Percentiles rank a stretch among this genome's conserved stretches.
Conservation (phyloP, 805 yeast genomes). For the Candida andamanensis region DNA sequence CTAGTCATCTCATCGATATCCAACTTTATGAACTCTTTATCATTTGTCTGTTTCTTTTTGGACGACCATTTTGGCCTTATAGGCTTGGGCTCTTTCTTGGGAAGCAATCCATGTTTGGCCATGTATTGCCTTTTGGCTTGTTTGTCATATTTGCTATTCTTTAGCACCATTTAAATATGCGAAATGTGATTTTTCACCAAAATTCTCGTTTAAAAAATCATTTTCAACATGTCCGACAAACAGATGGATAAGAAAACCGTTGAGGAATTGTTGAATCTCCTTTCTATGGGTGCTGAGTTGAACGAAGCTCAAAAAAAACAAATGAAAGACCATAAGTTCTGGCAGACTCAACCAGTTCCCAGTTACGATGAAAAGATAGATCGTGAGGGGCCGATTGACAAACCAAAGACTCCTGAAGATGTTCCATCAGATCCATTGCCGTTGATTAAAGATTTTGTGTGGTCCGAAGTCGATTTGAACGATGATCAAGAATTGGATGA, state of each 20-base stretch:
- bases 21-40: constrained; percentile 15
- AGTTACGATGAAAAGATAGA: constrained; percentile 61
- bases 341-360: constrained; percentile 97
- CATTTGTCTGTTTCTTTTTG: constrained; percentile 18
- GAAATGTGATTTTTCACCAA: too few relatives aligned
- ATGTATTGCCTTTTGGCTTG: constrained; percentile 36
- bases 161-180: constrained; percentile 42
- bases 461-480: constrained; percentile 72
- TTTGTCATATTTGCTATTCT: constrained; percentile 41
- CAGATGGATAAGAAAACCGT: constrained; percentile 22
- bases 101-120: constrained; percentile 35
- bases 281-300: constrained; percentile 50
- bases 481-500: constrained; percentile 59
- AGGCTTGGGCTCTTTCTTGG: constrained; percentile 8
- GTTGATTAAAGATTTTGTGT: constrained; percentile 75
- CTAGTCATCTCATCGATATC: constrained; percentile 28
- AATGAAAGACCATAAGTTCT: constrained; percentile 89
- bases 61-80: constrained; percentile 30
- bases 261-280: constrained; percentile 54
- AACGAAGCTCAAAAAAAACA: constrained; percentile 58
- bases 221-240: constrained; percentile 6
- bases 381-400: constrained; percentile 79
- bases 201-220: too few relatives aligned
- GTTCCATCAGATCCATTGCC: constrained; percentile 68
- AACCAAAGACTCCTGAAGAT: constrained; percentile 60